Conservation (phyloP, 768 basidiomycete genomes). For the Termitomyces sp. region DNA sequence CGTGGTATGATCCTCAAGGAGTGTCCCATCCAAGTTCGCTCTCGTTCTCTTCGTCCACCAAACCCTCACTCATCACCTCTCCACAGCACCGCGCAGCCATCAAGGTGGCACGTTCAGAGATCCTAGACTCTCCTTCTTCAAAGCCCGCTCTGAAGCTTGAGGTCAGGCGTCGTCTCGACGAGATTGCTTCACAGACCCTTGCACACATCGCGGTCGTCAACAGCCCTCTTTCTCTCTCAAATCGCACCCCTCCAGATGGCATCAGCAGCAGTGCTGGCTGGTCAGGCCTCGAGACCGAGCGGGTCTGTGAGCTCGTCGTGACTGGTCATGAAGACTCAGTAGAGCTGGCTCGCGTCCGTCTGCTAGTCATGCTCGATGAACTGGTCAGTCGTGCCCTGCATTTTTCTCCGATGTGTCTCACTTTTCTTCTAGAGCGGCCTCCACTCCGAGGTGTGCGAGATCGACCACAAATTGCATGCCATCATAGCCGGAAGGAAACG, state of each 20-base stretch:
- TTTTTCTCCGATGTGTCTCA: conserved; percentile 12
- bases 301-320: conserved; percentile 90
- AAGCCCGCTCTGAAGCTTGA: conserved; percentile 80
- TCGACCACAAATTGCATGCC: conserved; percentile 91
- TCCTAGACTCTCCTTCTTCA: conserved; percentile 81
- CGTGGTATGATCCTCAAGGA: conserved; percentile 89
- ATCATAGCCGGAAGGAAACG: conserved; percentile 92
- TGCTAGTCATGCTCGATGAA: conserved; percentile 94
- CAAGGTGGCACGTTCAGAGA: conserved; percentile 89
- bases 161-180: conserved; percentile 84
- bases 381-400: conserved; percentile 55
- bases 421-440: conserved; percentile 68
- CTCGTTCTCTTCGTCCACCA: conserved; percentile 16
- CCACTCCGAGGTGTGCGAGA: conserved; percentile 87
- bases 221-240: conserved; percentile 71
- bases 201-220: conserved; percentile 95
- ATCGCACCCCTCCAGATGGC: conserved; percentile 74
- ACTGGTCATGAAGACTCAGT: conserved; percentile 88
- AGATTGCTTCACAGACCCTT: conserved; percentile 88
- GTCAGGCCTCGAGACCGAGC: conserved; percentile 91
- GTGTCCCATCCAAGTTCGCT: conserved; percentile 75
- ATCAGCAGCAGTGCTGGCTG: conserved; percentile 77
- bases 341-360: conserved; percentile 84
- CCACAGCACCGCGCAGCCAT: conserved; percentile 79
- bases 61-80: conserved; percentile 12